These are phyloP conservation scores for Asclepias syriaca DNA, from an alignment of 257 asterid genomes.

Conservation along the genomic window DNA sequence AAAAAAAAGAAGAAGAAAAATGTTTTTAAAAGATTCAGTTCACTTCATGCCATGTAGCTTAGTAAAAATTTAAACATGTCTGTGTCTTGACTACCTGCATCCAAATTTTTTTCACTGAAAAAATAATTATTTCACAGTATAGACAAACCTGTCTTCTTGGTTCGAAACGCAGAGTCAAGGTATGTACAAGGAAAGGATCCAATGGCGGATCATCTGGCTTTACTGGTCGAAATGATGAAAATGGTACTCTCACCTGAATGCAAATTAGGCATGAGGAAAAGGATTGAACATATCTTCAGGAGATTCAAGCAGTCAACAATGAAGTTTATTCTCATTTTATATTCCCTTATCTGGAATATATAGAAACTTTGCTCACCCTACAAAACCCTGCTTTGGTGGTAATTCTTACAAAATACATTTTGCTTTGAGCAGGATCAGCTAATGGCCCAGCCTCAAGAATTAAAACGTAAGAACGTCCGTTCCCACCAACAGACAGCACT, in stretches of 20 bases:
- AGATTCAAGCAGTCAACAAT: not conserved
- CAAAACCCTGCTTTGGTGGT: constrained; percentile 95
- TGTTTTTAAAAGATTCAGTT: too few relatives aligned
- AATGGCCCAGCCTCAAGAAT: constrained; percentile 92
- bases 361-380: constrained; percentile 56
- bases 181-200: constrained; percentile 94
- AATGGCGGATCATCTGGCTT: constrained; percentile 85
- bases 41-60: not conserved
- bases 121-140: not conserved
- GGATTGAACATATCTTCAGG: not conserved
- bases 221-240: constrained; percentile 87
- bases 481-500: constrained; percentile 90
- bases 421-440: constrained; percentile 72
- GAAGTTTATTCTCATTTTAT: not conserved
- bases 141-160: constrained; percentile 83
- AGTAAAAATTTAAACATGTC: not conserved
- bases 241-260: constrained; percentile 86
- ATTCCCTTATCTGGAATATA: not conserved
- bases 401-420: constrained; percentile 73
- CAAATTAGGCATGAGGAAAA: constrained; percentile 5
- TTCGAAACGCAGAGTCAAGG: constrained; percentile 89
- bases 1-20: too few relatives aligned
- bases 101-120: not conserved
- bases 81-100: not conserved
- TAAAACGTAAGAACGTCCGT: constrained; percentile 83